These are phyloP conservation scores for Mrakia hoshinonis DNA, from an alignment of 768 basidiomycete species.

Conservation along the genomic window DNA sequence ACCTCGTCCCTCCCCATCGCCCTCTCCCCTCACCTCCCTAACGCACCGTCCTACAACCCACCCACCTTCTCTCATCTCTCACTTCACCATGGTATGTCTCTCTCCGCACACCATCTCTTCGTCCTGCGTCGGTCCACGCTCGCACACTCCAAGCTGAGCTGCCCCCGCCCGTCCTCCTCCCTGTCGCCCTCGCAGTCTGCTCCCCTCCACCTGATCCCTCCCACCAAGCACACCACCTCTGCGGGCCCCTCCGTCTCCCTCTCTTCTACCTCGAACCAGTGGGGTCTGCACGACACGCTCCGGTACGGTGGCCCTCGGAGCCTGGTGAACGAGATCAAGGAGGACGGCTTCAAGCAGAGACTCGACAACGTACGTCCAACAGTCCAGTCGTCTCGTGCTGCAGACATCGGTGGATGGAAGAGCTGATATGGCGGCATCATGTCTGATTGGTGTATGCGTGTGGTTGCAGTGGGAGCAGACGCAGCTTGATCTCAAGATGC, in stretches of 20 bases:
- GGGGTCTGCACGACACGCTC: conserved; percentile 83
- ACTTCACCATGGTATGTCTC: too few relatives aligned
- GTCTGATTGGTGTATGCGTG: neutral
- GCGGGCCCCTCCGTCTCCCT: conserved; percentile 27
- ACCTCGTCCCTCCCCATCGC: too few relatives aligned
- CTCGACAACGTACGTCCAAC: conserved; percentile 59
- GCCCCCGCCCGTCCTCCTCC: too few relatives aligned
- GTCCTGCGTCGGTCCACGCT: too few relatives aligned
- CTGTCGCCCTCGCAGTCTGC: conserved; percentile 10
- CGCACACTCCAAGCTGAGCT: too few relatives aligned
- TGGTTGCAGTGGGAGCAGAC: conserved; percentile 83
- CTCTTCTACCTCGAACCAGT: conserved; percentile 42
- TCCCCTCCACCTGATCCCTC: conserved; percentile 25
- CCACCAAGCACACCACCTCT: conserved; percentile 4
- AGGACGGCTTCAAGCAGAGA: conserved; percentile 56
- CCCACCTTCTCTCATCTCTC: too few relatives aligned
- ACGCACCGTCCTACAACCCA: too few relatives aligned
- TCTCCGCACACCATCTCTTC: too few relatives aligned
- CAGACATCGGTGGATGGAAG: neutral
- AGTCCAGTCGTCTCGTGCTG: neutral
- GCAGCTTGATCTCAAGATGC: conserved; percentile 77
- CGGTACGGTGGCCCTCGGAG: conserved; percentile 66
- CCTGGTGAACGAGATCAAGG: conserved; percentile 64
- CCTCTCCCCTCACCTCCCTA: too few relatives aligned
- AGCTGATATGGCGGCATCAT: neutral